Conservation (phyloP, 2,329 filamentous ascomycete species). For the Claviceps arundinis region DNA sequence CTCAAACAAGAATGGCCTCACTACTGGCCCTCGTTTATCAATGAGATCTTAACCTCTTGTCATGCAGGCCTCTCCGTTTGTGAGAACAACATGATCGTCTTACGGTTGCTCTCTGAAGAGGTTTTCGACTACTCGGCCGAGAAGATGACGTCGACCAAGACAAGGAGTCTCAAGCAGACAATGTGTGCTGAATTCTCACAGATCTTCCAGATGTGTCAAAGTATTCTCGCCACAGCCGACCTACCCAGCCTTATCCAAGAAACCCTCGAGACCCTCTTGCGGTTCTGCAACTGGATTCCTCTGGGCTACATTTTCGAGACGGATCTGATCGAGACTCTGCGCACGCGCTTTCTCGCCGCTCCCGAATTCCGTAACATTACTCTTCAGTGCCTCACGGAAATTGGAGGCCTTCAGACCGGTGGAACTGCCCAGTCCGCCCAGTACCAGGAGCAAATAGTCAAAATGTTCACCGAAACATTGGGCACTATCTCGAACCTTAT, state of each 20-base stretch:
- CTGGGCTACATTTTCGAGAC: constrained; percentile 98
- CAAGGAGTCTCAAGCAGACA: constrained; percentile 88
- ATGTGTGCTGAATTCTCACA: constrained; percentile 99
- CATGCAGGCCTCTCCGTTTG: constrained; percentile 93
- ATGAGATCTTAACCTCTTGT: constrained; percentile 95
- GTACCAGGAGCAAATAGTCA: constrained; percentile 90
- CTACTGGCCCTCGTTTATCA: constrained; percentile 99
- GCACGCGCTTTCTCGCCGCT: constrained; percentile 81
- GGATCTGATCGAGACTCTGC: constrained; percentile 82
- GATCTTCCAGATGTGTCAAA: constrained; percentile 94
- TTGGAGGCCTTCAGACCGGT: constrained; percentile 82
- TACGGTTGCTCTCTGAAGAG: constrained; percentile 89
- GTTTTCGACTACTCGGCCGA: constrained; percentile 98
- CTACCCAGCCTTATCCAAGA: constrained; percentile 84
- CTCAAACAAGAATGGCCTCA: constrained; percentile 99
- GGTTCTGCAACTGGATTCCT: constrained; percentile 98
- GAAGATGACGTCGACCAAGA: constrained; percentile 98
- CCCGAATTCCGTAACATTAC: constrained; percentile 96
- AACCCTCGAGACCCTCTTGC: constrained; percentile 88
- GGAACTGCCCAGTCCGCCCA: constrained; percentile 50
- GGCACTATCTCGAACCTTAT: constrained; percentile 90
- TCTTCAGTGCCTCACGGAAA: constrained; percentile 92
- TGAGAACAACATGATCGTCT: constrained; percentile 99
- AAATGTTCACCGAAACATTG: constrained; percentile 96
- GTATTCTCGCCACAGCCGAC: constrained; percentile 82